Base-by-base conservation (phyloP, 768 basidiomycete species). In the Rhizopogon rudus region DNA sequence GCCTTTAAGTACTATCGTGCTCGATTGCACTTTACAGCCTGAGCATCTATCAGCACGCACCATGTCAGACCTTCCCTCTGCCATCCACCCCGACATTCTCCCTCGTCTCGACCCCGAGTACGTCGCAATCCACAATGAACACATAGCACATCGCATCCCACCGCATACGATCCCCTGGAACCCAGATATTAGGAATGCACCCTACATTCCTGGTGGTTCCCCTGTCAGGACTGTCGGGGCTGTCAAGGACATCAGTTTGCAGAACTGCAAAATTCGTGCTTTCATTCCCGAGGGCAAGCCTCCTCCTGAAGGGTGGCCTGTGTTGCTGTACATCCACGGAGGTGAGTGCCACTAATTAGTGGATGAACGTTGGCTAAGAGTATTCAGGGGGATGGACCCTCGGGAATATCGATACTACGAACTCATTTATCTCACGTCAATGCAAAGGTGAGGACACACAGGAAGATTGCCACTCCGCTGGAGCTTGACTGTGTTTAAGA, bases 311-410 rank as follows among this genome's bases (percentile, higher is more conserved):
- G 87, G 87, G 7, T 88, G 86, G 86, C 86, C 86, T 0, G 78
- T 84, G 1, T 79, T 88, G 52, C 76, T 89, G 17, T 89, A 77
- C 73, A 86, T 84, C 63, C 88, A 88, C 58, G 88, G 88, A 56
- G 87, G 87, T 81, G 51, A 33, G 76, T 53, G 10, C 20, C 48
- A 45, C 28, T 44, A 7, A 13, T 20, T 12, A 13, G 33, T n/a
- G 4, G 13, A 44, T 25, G 31, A 16, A 41, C 16, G 12, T 31
- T 31, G n/a, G 17, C 40, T 53, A 53, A 57, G 29, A 48, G 25
- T 12, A 10, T 12, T 6, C 57, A 84, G 87, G 88, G 28, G 87
- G 88, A 33, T 88, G 88, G 88, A 87, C 86, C 0, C 74, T 88
- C 2, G 88, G 88, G 0, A 79, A 73, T 52, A 84, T 87, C 59